Evolutionary conservation across 192 early-diverging fungal genomes (phyloP).

Genomic region (Backusella liffmaniae): DNA sequence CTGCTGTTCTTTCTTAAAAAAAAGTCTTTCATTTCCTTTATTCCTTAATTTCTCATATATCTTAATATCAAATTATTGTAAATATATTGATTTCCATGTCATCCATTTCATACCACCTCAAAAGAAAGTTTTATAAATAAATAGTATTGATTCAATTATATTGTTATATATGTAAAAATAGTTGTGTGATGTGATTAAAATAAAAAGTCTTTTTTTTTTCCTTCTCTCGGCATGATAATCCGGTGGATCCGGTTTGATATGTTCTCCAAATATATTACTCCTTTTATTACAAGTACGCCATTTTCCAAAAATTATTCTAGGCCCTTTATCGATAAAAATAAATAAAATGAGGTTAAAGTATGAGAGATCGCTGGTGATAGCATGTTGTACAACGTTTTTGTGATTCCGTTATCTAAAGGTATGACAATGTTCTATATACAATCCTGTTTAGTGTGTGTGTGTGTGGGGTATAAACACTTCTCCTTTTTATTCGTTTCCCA

Average conservation of each 20-base stretch:
- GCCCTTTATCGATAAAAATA: slow-evolving; percentile 5
- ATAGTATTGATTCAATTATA: not conserved
- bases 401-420: slow-evolving; percentile 4
- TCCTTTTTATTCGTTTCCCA: not conserved
- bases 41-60: not conserved
- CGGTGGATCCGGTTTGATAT: not conserved
- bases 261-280: not conserved
- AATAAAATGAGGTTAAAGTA: not conserved
- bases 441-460: not conserved
- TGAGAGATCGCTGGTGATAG: not conserved
- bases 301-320: not conserved
- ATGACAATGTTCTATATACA: not conserved
- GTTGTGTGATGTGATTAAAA: not conserved
- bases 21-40: not conserved
- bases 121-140: slow-evolving; percentile 10
- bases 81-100: not conserved
- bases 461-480: slow-evolving; percentile 6
- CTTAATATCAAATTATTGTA: slow-evolving; percentile 4
- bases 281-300: not conserved
- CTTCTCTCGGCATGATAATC: not conserved
- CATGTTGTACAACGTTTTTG: not conserved
- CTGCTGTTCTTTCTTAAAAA: slow-evolving; percentile 14
- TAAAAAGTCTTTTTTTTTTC: not conserved
- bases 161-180: not conserved
- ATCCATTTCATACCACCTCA: not conserved